Conservation (phyloP, 108 stramenopile genomes). For the Asterionellopsis glacialis region DNA sequence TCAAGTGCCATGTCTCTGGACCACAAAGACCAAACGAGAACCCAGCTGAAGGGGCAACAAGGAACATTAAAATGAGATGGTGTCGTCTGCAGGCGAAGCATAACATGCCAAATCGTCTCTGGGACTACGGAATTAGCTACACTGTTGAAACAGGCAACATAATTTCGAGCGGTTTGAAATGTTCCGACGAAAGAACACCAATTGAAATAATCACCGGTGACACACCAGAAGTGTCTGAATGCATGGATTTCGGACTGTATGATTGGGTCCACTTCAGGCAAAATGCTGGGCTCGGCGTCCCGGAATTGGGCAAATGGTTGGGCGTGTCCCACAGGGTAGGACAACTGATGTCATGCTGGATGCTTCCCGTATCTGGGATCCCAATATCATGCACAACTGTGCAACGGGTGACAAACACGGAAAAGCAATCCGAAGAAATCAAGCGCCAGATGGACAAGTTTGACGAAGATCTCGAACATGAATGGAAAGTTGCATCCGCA, state of each 20-base stretch:
- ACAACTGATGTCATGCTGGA: slow-evolving; percentile 25
- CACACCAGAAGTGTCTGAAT: slow-evolving; percentile 30
- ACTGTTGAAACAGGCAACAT: background rate
- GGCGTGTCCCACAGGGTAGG: slow-evolving; percentile 23
- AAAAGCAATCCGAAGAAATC: background rate
- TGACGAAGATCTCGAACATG: background rate
- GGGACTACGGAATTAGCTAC: background rate
- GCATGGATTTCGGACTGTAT: slow-evolving; percentile 27
- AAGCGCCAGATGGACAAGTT: background rate
- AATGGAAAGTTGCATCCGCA: background rate
- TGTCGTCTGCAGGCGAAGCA: background rate
- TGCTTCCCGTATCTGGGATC: slow-evolving; percentile 1
- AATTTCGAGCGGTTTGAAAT: background rate
- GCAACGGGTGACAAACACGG: slow-evolving; percentile 18
- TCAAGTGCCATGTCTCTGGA: slow-evolving; percentile 6
- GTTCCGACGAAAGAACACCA: slow-evolving; percentile 2
- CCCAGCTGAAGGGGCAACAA: slow-evolving; percentile 11
- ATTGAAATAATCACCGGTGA: slow-evolving; percentile 26
- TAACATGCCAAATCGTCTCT: background rate
- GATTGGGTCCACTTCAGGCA: slow-evolving; percentile 17
- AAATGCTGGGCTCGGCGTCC: slow-evolving; percentile 8
- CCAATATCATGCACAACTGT: slow-evolving; percentile 15
- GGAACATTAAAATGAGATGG: slow-evolving; percentile 12
- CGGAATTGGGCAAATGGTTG: slow-evolving; percentile 14
- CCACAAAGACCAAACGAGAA: slow-evolving; percentile 8